Base-by-base conservation (phyloP, 108 stramenopile species). In the Discostella pseudostelligera region DNA sequence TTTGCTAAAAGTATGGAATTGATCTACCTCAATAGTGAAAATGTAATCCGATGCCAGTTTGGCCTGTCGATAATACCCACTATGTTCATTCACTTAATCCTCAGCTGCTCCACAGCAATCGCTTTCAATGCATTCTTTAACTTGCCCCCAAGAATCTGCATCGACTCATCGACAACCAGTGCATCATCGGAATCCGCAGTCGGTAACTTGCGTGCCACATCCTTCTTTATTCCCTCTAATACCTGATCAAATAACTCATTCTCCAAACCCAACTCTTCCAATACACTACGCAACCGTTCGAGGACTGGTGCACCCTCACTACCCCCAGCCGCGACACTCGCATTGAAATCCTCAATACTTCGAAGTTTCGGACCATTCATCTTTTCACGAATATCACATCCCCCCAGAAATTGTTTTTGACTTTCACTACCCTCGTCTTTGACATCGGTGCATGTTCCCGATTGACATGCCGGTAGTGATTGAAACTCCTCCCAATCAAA, bases 401-500 rank as follows among this genome's bases (percentile, higher is more conserved):
- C 93, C 13, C 93, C 93, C 67, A 94, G 51, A 71, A 93, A 93
- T 55, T 81, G 74, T 42, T 89, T 87, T 40, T 56, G 56, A 55
- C 75, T 64, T 3, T 42, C 68, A 7, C 76, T 72, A 42, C 47
- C 56, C n/a, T 61, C 67, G 4, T 84, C 89, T 60, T 81, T 92
- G 16, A 86, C 78, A 32, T 90, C 89, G 12, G 85, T 81, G 60
- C 90, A 90, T 14, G 22, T 81, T n/a, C 94, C 94, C 2, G 70
- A 77, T 39, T 78, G 62, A 60, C 94, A 92, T 19, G 87, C 80
- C n/a, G 87, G 85, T 46, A 92, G 84, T n/a, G 51, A 61, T 62
- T 90, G 86, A 79, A 95, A 95, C 11, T 72, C 79, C 12, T 92
- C 89, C 89, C 89, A 95, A 71, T 90, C 94, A 47, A 87, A 93